A percentile compares a stretch with the other conserved stretches of the same genome.
Conservation (phyloP, 1,284 basidiomycete species). For the Lignosus rhinocerotis region DNA sequence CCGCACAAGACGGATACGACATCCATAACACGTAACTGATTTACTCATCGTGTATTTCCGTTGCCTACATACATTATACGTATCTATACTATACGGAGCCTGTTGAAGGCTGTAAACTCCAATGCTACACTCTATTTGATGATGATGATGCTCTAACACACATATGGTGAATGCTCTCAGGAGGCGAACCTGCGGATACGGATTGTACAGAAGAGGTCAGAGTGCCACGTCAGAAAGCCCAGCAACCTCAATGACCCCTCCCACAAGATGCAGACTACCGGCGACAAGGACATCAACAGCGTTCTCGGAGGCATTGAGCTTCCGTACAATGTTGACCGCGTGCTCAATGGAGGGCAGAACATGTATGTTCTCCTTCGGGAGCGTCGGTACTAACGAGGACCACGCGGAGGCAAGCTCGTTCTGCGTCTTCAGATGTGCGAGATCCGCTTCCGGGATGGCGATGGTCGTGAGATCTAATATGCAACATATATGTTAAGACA, state of each 20-base stretch:
- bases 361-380: conserved; percentile 63
- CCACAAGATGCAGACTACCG: conserved; percentile 93
- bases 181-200: neutral
- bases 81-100: conserved; percentile 24
- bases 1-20: conserved; percentile 26
- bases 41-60: neutral
- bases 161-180: neutral
- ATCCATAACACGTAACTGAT: conserved; percentile 9
- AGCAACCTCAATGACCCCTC: conserved; percentile 91
- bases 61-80: conserved; percentile 19
- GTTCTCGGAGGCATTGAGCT: conserved; percentile 33
- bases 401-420: conserved; percentile 77
- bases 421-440: conserved; percentile 74
- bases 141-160: neutral
- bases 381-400: conserved; percentile 62
- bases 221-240: conserved; percentile 69
- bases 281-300: conserved; percentile 76
- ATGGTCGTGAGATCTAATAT: conserved; percentile 70
- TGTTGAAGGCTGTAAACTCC: conserved; percentile 28
- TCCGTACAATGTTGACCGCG: conserved; percentile 66
- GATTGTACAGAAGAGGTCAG: conserved; percentile 5
- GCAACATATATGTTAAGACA: neutral
- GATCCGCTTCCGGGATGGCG: conserved; percentile 63
- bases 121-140: conserved; percentile 9
- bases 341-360: conserved; percentile 90